Evolutionary conservation across 257 asterid species (phyloP), one percentile per base, ranked within the genome.

Genomic region (Salvia miltiorrhiza): DNA sequence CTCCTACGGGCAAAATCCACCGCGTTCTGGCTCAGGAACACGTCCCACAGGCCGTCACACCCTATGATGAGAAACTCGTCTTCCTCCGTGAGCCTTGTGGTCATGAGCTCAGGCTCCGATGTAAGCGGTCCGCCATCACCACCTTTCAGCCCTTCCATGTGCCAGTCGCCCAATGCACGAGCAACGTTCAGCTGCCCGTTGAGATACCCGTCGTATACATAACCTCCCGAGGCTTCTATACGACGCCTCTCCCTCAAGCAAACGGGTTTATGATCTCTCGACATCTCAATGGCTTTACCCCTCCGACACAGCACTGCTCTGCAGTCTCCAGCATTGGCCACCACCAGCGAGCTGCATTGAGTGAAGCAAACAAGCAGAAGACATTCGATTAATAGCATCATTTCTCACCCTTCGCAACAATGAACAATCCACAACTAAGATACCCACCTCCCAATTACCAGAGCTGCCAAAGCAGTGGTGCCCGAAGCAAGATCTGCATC

Each of bases 241-340:
- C 97, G 97, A 44, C 43, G 72, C 70, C 69, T 82, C 72, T 94
- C 99, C 48, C 73, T 78, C 35, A 75, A 58, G 81, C 90, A 86
- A 23, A 74, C 37, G 0, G 99, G 97, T 67, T 86, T 94, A 53
- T 94, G 99, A 72, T 94, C 99, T 69, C 96, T 84, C 9, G 99
- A 94, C 99, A 94, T 94, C 82, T 89, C 99, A 44, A 94, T 77
- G 19, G 99, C 99, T 77, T 90, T 88, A 45, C 97, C 99, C 39
- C 93, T 84, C 17, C 96, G 92, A 63, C 96, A 87, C 14, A 94
- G 97, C 28, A 94, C 97, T 12, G 99, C 99, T 76, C 99, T 76
- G 76, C 97, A 91, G 54, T 94, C 99, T 63, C 99, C 99, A 9
- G 88, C 99, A 82, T 94, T 94, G 21, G 97, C 99, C 82, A 94